Evolutionary conservation across 2,329 filamentous ascomycete genomes (phyloP).

Genomic region (Clarireedia paspali): DNA sequence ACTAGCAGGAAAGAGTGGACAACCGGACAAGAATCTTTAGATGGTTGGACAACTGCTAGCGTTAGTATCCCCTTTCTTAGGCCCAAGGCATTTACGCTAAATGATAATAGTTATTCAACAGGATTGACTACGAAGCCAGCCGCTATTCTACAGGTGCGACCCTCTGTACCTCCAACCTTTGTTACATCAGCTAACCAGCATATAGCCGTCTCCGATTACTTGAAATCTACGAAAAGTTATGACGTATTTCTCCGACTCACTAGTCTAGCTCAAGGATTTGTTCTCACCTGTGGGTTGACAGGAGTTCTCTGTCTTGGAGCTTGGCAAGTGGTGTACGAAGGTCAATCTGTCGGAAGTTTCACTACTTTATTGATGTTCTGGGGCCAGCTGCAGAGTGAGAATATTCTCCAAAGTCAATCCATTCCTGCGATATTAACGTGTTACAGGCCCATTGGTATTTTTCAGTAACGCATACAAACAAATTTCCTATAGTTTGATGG

Average conservation of each 20-base stretch:
- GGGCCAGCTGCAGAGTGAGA: conserved; percentile 38
- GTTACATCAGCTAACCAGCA: too few species aligned
- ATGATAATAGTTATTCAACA: conserved; percentile 41
- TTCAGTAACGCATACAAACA: conserved; percentile 38
- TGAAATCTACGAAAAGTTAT: conserved; percentile 30
- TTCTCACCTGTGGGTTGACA: conserved; percentile 42
- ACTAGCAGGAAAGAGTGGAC: conserved; percentile 30
- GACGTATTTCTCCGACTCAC: conserved; percentile 30
- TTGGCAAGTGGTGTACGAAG: conserved; percentile 31
- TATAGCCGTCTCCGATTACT: conserved; percentile 31
- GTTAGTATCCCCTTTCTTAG: conserved; percentile 19
- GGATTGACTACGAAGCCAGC: conserved; percentile 42
- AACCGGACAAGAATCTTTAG: conserved; percentile 32
- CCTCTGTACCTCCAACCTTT: too few species aligned
- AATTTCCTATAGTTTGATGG: conserved; percentile 49
- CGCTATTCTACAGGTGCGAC: conserved; percentile 35
- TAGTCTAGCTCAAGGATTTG: conserved; percentile 46
- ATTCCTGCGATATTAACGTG: conserved; percentile 16
- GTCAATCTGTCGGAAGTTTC: conserved; percentile 49
- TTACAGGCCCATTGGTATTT: conserved; percentile 29
- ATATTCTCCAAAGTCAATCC: conserved; percentile 3
- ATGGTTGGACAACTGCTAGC: conserved; percentile 34
- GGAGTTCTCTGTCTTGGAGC: conserved; percentile 30
- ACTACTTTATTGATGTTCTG: conserved; percentile 61
- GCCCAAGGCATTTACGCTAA: background rate